Percentiles rank a stretch among this genome's conserved stretches.
These are phyloP conservation scores for Taphrina flavorubra DNA, from an alignment of 1,139 yeast species.

Conservation along the genomic window DNA sequence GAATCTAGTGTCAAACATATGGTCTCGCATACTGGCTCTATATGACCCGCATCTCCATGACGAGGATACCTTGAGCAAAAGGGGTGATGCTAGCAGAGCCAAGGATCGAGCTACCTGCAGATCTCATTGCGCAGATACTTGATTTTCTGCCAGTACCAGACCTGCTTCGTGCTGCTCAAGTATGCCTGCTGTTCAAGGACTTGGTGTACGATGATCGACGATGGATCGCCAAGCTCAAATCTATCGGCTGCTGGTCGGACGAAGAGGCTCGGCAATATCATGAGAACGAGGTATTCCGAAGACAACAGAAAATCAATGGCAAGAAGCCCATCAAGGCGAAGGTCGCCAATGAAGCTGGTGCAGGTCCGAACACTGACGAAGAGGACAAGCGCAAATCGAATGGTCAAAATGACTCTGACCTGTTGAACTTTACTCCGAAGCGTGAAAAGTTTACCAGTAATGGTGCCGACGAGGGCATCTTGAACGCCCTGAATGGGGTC, in stretches of 20 bases:
- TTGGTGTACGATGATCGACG: constrained; percentile 52
- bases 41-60: too few relatives aligned
- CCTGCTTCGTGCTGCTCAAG: constrained; percentile 48
- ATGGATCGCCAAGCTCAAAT: constrained; percentile 62
- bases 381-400: constrained; percentile 22
- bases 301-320: constrained; percentile 42
- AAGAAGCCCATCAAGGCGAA: constrained; percentile 45
- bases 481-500: constrained; percentile 50
- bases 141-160: constrained; percentile 49
- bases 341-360: background rate
- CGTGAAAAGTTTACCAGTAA: background rate
- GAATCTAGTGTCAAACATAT: too few relatives aligned
- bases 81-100: background rate
- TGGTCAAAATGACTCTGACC: background rate
- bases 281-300: constrained; percentile 44
- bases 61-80: background rate
- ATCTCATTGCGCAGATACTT: constrained; percentile 37
- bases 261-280: constrained; percentile 45
- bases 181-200: constrained; percentile 53
- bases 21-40: too few relatives aligned
- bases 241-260: constrained; percentile 60
- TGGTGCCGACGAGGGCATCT: constrained; percentile 22
- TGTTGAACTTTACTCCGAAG: constrained; percentile 8
- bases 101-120: constrained; percentile 35
- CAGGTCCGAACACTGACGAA: constrained; percentile 45